phyloP scores from a whole-genome alignment of 805 yeast species.

The Hanseniaspora valbyensis region DNA sequence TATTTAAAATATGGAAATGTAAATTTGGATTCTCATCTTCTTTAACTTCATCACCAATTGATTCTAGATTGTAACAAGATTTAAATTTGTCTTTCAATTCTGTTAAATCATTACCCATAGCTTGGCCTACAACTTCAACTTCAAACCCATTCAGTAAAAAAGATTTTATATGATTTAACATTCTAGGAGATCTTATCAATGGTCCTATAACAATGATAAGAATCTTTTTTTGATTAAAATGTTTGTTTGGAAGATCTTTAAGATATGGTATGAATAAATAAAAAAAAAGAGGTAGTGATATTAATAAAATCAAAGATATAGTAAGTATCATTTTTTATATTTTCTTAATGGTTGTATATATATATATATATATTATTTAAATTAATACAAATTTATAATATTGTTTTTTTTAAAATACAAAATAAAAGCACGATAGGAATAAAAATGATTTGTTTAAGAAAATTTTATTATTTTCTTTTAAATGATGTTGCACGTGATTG shows the following conservation, averaged over 20 bases:
- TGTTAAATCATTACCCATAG: constrained; percentile 40
- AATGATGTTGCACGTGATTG: too few relatives aligned
- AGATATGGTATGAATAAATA: constrained; percentile 30
- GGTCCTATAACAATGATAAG: constrained; percentile 83
- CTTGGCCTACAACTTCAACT: constrained; percentile 79
- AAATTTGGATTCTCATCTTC: neutral
- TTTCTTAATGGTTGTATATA: neutral
- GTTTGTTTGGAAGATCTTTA: constrained; percentile 30
- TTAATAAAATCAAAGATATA: constrained; percentile 32
- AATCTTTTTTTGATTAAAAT: constrained; percentile 36
- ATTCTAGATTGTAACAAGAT: neutral
- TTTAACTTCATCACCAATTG: neutral
- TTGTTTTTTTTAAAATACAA: too few relatives aligned
- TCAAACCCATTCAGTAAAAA: constrained; percentile 56
- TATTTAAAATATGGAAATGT: neutral
- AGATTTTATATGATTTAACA: constrained; percentile 78
- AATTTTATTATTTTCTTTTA: too few relatives aligned
- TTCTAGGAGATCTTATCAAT: constrained; percentile 88
- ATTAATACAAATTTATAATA: too few relatives aligned
- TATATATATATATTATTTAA: too few relatives aligned
- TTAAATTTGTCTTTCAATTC: neutral
- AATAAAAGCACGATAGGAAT: too few relatives aligned
- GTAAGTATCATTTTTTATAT: constrained; percentile 25
- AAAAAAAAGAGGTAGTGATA: constrained; percentile 28
- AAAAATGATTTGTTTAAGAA: too few relatives aligned